A percentile compares a stretch with the other conserved stretches of the same genome.
Conservation (phyloP, 768 basidiomycete genomes). For the Lentinus brumalis region DNA sequence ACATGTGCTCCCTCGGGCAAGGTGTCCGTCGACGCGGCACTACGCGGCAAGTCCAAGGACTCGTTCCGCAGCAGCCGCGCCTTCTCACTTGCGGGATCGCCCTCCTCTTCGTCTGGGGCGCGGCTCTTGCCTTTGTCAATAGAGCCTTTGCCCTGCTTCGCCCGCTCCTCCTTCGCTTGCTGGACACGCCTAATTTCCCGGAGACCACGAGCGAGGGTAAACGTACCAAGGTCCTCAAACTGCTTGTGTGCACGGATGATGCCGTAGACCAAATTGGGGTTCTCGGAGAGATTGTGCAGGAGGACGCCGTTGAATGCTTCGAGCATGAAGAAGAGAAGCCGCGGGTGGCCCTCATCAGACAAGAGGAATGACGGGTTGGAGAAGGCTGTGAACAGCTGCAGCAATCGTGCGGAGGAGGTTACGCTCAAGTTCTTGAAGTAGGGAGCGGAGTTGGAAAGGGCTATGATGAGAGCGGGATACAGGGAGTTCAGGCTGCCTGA, state of each 20-base stretch:
- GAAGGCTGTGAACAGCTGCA: conserved; percentile 91
- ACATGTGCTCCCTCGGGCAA: conserved; percentile 18
- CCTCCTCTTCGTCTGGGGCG: conserved; percentile 36
- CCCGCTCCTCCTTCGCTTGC: conserved; percentile 70
- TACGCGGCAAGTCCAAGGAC: conserved; percentile 25
- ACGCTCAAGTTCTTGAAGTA: conserved; percentile 82
- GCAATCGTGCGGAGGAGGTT: conserved; percentile 76
- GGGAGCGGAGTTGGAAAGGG: conserved; percentile 86
- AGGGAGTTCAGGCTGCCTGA: conserved; percentile 78
- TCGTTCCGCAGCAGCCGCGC: conserved; percentile 63
- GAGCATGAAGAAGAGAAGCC: conserved; percentile 91
- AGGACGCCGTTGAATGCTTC: conserved; percentile 91
- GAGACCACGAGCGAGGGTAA: conserved; percentile 84
- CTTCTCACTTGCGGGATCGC: conserved; percentile 61
- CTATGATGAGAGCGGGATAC: conserved; percentile 91
- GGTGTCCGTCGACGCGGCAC: conserved; percentile 28
- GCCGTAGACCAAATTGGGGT: conserved; percentile 86
- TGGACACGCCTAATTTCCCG: conserved; percentile 81
- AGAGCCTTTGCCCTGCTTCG: conserved; percentile 27
- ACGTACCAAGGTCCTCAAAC: conserved; percentile 90
- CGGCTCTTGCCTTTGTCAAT: conserved; percentile 47
- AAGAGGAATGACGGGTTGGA: conserved; percentile 87
- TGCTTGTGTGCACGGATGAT: conserved; percentile 80
- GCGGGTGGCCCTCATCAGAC: conserved; percentile 93
- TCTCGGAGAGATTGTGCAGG: conserved; percentile 74